These are phyloP conservation scores for Sclerotinia minor DNA, from an alignment of 2,329 filamentous ascomycete species.

Conservation along the genomic window DNA sequence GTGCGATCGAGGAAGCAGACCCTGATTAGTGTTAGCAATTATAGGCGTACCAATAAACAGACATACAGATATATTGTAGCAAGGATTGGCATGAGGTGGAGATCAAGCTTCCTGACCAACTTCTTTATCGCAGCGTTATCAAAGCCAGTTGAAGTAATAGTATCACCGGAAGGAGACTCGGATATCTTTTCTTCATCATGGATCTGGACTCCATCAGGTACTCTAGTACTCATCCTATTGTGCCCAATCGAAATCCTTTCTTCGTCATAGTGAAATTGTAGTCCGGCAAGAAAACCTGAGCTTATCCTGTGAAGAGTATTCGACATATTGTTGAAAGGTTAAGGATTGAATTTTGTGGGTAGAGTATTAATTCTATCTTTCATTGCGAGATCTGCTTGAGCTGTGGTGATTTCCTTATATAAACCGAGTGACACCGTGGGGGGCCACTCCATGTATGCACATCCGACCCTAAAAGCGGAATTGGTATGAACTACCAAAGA, in stretches of 20 bases:
- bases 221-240: neutral
- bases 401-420: neutral
- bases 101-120: conserved; percentile 37
- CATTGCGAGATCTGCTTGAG: neutral
- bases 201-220: neutral
- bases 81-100: conserved; percentile 45
- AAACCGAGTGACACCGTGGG: neutral
- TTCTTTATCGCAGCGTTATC: conserved; percentile 31
- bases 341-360: neutral
- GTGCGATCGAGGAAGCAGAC: conserved; percentile 40
- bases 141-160: conserved; percentile 25
- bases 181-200: conserved; percentile 7
- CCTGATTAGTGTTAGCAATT: conserved; percentile 25
- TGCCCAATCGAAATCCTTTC: neutral
- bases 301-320: conserved; percentile 4
- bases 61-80: conserved; percentile 53
- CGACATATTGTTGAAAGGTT: neutral
- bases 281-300: neutral
- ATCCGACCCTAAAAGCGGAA: neutral
- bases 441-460: neutral
- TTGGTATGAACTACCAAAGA: neutral
- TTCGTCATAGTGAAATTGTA: neutral
- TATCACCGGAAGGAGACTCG: neutral
- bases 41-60: neutral
- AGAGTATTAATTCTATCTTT: neutral